Percentiles rank a stretch among this genome's conserved stretches.
These are phyloP conservation scores for Pythium diclinum DNA, from an alignment of 352 stramenopile species.

Conservation along the genomic window DNA sequence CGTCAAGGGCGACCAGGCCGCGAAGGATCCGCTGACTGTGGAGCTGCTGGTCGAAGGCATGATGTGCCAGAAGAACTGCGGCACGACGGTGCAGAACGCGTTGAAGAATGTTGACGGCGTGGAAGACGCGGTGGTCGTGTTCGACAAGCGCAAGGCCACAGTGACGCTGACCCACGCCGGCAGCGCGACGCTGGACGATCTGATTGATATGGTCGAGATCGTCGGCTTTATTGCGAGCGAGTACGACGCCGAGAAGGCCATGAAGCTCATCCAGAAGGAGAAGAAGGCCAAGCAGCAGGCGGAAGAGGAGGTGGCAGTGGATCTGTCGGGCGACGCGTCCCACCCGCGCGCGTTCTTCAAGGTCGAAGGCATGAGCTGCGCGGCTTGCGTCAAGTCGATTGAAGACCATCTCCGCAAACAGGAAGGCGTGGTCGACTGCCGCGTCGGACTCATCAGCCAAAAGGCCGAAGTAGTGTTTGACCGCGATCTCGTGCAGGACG, in stretches of 20 bases:
- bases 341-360: constrained; percentile 78
- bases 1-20: constrained; percentile 24
- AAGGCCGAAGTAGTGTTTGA: constrained; percentile 86
- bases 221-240: constrained; percentile 57
- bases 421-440: constrained; percentile 67
- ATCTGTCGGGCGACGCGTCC: constrained; percentile 38
- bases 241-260: constrained; percentile 57
- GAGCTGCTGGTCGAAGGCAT: constrained; percentile 89
- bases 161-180: constrained; percentile 45
- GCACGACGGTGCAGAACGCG: constrained; percentile 86
- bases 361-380: constrained; percentile 85
- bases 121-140: constrained; percentile 55
- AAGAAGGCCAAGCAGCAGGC: constrained; percentile 36
- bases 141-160: constrained; percentile 65
- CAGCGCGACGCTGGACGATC: constrained; percentile 54
- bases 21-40: constrained; percentile 35
- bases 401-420: constrained; percentile 69
- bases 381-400: constrained; percentile 85
- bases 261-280: constrained; percentile 44
- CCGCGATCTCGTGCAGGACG: constrained; percentile 58
- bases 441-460: constrained; percentile 81
- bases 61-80: constrained; percentile 96
- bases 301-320: constrained; percentile 30
- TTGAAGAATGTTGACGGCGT: constrained; percentile 80
- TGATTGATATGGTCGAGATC: constrained; percentile 78